Evolutionary conservation across 2,329 filamentous ascomycete species (phyloP).

Genomic region (Cryphonectria naterciae): DNA sequence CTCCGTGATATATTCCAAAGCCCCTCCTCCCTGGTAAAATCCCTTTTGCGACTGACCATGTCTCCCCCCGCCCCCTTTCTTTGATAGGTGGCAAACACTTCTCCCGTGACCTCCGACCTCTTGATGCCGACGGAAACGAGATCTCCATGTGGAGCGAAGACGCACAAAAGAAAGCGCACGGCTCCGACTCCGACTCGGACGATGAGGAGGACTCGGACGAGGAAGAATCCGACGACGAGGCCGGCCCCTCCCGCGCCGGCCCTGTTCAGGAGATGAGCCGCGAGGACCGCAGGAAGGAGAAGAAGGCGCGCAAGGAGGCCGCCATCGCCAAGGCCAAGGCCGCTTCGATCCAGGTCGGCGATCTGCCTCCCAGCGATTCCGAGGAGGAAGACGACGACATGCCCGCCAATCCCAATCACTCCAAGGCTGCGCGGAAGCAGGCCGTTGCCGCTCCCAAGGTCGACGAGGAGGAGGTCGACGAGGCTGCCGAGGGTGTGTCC

Average conservation of each 20-base stretch:
- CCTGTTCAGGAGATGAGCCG: slow-evolving; percentile 64
- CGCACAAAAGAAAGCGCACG: slow-evolving; percentile 50
- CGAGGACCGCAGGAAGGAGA: slow-evolving; percentile 83
- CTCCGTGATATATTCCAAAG: neutral
- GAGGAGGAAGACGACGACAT: slow-evolving; percentile 66
- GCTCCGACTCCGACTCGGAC: slow-evolving; percentile 53
- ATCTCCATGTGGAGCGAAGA: slow-evolving; percentile 84
- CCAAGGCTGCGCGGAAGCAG: slow-evolving; percentile 70
- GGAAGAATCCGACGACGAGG: slow-evolving; percentile 47
- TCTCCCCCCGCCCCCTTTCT: neutral
- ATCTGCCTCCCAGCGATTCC: slow-evolving; percentile 76
- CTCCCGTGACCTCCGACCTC: slow-evolving; percentile 84
- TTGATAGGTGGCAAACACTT: slow-evolving; percentile 87
- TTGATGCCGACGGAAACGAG: slow-evolving; percentile 87
- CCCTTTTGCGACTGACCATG: slow-evolving; percentile 27
- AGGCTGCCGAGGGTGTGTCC: slow-evolving; percentile 59
- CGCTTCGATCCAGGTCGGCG: slow-evolving; percentile 76
- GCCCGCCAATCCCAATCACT: slow-evolving; percentile 92
- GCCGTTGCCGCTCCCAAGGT: slow-evolving; percentile 46
- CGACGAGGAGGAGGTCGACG: slow-evolving; percentile 44
- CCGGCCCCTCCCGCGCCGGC: slow-evolving; percentile 44
- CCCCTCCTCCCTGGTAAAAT: neutral
- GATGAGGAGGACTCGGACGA: slow-evolving; percentile 52
- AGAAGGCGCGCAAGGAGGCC: slow-evolving; percentile 89
- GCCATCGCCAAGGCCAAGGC: slow-evolving; percentile 78